Evolutionary conservation across 2,329 filamentous ascomycete species (phyloP), one percentile per base, ranked within the genome.

Genomic region (Ophiostoma montium): DNA sequence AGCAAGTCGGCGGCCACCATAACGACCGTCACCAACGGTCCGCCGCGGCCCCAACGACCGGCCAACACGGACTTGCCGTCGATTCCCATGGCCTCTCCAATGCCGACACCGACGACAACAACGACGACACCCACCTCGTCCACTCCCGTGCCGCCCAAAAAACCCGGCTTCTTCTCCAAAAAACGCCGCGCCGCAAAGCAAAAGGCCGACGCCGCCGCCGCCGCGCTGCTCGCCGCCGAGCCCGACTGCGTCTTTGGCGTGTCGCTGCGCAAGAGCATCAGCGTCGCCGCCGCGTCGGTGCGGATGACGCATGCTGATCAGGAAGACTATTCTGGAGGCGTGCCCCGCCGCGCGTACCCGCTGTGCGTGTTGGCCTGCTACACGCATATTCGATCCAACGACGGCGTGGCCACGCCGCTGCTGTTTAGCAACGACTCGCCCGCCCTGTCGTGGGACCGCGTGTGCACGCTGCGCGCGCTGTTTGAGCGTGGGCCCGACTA

Each of bases 291-390:
- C 38, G 63, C 65, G 5, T 57, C 62, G 1, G 66, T 65, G 7
- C 62, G 63, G 51, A 66, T 65, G 0, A 62, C 64, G 48, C 67
- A 70, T 39, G 59, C 57, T 2, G 62, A 62, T 4, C 63, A 46
- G 10, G 31, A n/a, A 2, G 31, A 30, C 27, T 27, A 21, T n/a
- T 19, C n/a, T 10, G 33, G 31, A 10, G 42, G 42, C 19, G 31
- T 31, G 7, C 23, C 43, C 13, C 36, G 47, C 35, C 62, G 65
- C 23, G 64, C 65, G 10, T 70, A 69, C 50, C 68, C 68, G 5
- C 56, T 69, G 15, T 67, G 65, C 54, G 58, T 70, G 43, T 62
- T 68, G 43, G 63, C 63, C 42, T 70, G 66, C 55, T 61, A 59
- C 50, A 60, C 59, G 47, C 67, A 65, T 52, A 55, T 69, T 52